Conservation (phyloP, 257 asterid genomes). For the Solanum pinnatisectum region DNA sequence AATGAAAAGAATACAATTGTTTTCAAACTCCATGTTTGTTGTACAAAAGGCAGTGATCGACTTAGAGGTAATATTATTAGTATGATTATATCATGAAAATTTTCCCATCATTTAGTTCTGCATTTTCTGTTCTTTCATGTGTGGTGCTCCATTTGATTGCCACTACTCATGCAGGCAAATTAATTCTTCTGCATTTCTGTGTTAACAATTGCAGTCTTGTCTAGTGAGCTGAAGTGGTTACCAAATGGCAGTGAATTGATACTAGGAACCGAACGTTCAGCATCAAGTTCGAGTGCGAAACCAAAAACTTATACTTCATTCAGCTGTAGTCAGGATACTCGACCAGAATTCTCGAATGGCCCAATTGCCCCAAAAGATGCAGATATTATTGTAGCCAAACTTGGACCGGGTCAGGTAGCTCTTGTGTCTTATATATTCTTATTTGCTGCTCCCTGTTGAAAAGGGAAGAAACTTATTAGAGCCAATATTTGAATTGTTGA, state of each 20-base stretch:
- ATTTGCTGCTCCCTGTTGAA: neutral
- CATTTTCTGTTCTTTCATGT: neutral
- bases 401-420: constrained; percentile 87
- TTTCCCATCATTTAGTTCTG: neutral
- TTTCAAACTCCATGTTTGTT: constrained; percentile 60
- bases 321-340: constrained; percentile 58
- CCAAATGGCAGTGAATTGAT: constrained; percentile 75
- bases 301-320: constrained; percentile 71
- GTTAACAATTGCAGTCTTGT: constrained; percentile 33
- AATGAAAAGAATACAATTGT: constrained; percentile 86
- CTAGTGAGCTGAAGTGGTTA: constrained; percentile 70
- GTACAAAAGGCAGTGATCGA: constrained; percentile 48
- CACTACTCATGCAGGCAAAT: neutral
- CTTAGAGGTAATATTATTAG: constrained; percentile 31
- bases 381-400: constrained; percentile 60
- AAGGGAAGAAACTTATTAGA: neutral
- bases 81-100: neutral
- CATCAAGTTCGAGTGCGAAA: constrained; percentile 32
- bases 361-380: constrained; percentile 51
- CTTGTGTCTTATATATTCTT: neutral
- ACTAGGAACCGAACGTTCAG: constrained; percentile 25
- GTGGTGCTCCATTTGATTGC: neutral
- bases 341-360: constrained; percentile 40
- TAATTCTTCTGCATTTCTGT: neutral
- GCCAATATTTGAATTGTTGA: neutral